Percentiles rank a stretch among this genome's conserved stretches.
Conservation (phyloP, 176 grass and related monocot species). For the Carex cristatella region DNA sequence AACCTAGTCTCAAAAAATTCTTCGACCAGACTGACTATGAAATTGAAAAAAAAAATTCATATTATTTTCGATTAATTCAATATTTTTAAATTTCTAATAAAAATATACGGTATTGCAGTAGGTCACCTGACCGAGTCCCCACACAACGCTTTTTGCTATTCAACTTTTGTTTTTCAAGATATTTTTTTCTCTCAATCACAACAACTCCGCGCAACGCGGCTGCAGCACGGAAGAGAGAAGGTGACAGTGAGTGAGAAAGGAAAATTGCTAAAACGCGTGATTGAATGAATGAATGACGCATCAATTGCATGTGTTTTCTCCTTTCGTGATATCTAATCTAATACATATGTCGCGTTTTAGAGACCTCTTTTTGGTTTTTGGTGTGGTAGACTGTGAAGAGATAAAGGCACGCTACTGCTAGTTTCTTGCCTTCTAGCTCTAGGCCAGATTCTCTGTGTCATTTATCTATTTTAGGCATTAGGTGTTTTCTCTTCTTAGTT, state of each 20-base stretch:
- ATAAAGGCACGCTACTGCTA: background rate
- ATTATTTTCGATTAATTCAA: too few species aligned
- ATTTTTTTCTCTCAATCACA: background rate
- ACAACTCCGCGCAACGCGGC: background rate
- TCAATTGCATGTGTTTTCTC: background rate
- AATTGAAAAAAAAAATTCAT: too few species aligned
- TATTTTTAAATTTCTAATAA: too few species aligned
- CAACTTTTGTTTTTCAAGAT: background rate
- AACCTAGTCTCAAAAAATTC: too few species aligned
- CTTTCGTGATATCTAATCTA: background rate
- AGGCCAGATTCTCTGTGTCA: background rate
- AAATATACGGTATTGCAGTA: too few species aligned
- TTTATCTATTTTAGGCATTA: background rate
- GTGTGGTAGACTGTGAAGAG: background rate
- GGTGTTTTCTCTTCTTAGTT: background rate
- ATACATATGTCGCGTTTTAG: background rate
- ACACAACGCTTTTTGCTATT: background rate
- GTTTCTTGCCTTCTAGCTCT: background rate
- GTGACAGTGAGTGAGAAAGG: background rate
- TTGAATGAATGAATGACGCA: background rate
- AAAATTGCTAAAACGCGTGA: constrained; percentile 13
- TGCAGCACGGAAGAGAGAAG: background rate
- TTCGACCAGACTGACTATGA: too few species aligned
- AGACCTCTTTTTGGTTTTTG: background rate
- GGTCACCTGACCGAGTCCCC: background rate